Percentiles rank a stretch among this genome's conserved stretches.
Evolutionary conservation across 371 early-diverging fungal species (phyloP).

Genomic region (Fennellomyces sp.): DNA sequence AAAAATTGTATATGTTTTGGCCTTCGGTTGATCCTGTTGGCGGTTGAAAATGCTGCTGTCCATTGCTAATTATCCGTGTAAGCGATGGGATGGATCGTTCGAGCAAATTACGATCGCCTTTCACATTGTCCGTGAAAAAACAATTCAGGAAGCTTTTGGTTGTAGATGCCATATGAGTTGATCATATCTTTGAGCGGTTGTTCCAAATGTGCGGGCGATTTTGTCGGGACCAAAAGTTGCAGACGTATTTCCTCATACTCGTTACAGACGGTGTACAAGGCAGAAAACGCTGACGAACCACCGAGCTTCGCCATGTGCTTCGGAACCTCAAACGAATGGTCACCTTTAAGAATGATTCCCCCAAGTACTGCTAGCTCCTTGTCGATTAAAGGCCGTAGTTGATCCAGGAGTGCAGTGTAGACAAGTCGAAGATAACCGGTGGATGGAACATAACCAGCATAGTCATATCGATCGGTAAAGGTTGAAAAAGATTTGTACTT

Average conservation of each 20-base stretch:
- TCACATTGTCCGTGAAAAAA: not conserved
- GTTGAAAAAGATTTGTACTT: not conserved
- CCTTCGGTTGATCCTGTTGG: too few relatives aligned
- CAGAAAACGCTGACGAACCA: not conserved
- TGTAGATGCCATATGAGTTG: not conserved
- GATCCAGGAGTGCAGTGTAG: not conserved
- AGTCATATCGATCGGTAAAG: conserved; percentile 6
- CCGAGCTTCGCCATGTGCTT: not conserved
- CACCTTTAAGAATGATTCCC: not conserved
- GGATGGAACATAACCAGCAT: conserved; percentile 5
- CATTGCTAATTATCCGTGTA: not conserved
- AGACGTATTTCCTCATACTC: not conserved
- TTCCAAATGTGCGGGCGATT: not conserved
- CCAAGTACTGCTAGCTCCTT: not conserved
- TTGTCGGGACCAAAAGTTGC: not conserved
- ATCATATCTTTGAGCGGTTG: not conserved
- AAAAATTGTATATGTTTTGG: too few relatives aligned
- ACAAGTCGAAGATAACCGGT: conserved; percentile 2
- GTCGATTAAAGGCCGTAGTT: not conserved
- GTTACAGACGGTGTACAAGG: not conserved
- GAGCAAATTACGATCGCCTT: not conserved
- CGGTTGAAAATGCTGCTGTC: too few relatives aligned
- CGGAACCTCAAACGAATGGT: not conserved
- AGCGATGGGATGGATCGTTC: not conserved
- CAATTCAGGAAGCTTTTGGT: not conserved